Conservation (phyloP, 1,284 basidiomycete genomes). For the Agroathelia rolfsii region DNA sequence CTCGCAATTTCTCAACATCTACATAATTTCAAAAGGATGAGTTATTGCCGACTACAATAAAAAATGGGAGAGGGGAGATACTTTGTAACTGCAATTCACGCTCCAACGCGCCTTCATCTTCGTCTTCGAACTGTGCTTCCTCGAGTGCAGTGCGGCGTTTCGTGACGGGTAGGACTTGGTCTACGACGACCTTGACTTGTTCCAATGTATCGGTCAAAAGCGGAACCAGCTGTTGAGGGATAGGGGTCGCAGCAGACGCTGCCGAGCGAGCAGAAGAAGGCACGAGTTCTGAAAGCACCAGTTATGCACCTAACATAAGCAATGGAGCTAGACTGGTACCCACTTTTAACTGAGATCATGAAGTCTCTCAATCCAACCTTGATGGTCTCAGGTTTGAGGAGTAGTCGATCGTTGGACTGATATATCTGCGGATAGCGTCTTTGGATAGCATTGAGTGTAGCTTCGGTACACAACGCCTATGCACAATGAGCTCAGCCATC, state of each 20-base stretch:
- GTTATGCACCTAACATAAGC: conserved; percentile 5
- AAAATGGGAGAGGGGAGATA: conserved; percentile 24
- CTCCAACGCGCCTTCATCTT: conserved; percentile 64
- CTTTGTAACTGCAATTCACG: conserved; percentile 83
- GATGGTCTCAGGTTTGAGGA: conserved; percentile 84
- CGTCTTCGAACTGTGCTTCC: conserved; percentile 88
- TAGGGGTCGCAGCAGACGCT: conserved; percentile 73
- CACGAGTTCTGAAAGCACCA: conserved; percentile 57
- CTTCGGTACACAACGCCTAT: conserved; percentile 91
- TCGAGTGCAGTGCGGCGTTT: conserved; percentile 79
- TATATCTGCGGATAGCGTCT: conserved; percentile 97
- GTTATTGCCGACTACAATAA: background rate
- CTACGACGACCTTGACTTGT: conserved; percentile 60
- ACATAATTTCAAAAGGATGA: conserved; percentile 11
- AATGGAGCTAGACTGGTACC: conserved; percentile 25
- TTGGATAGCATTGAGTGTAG: conserved; percentile 94
- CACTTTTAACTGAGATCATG: conserved; percentile 95
- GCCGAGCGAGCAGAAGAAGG: conserved; percentile 92
- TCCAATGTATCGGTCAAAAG: conserved; percentile 66
- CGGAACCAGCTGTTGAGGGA: conserved; percentile 83
- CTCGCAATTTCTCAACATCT: conserved; percentile 88
- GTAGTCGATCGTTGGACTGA: conserved; percentile 78
- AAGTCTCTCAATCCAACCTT: conserved; percentile 87
- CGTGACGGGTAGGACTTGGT: conserved; percentile 59
- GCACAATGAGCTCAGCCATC: too few relatives aligned